Conservation (phyloP, 768 basidiomycete species). For the Vishniacozyma victoriae region DNA sequence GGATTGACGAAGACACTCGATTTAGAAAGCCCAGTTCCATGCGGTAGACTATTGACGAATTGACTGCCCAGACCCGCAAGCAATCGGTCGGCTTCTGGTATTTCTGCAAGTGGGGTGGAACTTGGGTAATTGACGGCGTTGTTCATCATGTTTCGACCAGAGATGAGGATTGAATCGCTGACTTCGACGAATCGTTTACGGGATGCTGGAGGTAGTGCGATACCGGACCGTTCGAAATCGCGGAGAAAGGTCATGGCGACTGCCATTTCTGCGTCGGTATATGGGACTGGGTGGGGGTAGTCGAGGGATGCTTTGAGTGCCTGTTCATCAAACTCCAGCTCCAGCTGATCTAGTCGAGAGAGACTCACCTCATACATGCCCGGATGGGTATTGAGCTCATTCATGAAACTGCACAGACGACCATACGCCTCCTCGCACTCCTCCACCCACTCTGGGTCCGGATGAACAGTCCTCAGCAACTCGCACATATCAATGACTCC, state of each 20-base stretch:
- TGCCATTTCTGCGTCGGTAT: constrained; percentile 39
- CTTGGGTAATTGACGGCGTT: constrained; percentile 26
- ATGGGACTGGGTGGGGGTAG: constrained; percentile 22
- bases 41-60: constrained; percentile 39
- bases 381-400: constrained; percentile 87
- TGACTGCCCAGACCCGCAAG: constrained; percentile 40
- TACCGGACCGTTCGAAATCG: constrained; percentile 96
- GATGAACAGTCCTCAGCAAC: constrained; percentile 86
- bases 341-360: not conserved
- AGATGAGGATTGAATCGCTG: constrained; percentile 78
- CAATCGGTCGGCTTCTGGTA: constrained; percentile 40
- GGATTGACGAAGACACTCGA: constrained; percentile 61
- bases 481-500: constrained; percentile 95
- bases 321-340: constrained; percentile 3
- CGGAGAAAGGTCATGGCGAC: constrained; percentile 87
- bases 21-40: constrained; percentile 12
- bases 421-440: constrained; percentile 85
- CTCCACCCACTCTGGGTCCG: constrained; percentile 73
- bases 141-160: constrained; percentile 74
- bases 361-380: constrained; percentile 76
- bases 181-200: constrained; percentile 78
- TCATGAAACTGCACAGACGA: constrained; percentile 93
- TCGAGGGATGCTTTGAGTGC: constrained; percentile 29
- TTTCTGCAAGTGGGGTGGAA: constrained; percentile 29
- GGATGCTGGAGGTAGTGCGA: constrained; percentile 71